phyloP scores from a whole-genome alignment of 768 basidiomycete genomes.

The Sporobolomyces roseus region DNA sequence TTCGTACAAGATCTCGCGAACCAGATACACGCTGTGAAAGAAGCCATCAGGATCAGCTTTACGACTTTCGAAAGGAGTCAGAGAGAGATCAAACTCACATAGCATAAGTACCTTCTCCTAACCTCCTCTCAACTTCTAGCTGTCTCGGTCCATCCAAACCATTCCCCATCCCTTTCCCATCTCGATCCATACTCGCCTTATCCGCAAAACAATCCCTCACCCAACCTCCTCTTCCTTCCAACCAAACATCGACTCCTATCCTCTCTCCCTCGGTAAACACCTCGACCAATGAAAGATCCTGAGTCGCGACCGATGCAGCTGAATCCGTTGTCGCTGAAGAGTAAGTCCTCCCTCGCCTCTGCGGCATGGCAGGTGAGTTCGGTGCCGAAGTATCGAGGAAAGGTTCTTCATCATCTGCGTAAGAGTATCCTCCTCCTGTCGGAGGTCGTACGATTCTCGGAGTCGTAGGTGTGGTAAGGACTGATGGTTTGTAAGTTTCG shows the following conservation, averaged over 20 bases:
- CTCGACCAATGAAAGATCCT: slow-evolving; percentile 29
- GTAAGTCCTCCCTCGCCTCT: slow-evolving; percentile 18
- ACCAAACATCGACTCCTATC: slow-evolving; percentile 63
- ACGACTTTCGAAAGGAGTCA: background rate
- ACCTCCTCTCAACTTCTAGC: slow-evolving; percentile 43
- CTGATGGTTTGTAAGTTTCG: slow-evolving; percentile 33
- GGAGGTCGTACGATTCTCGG: slow-evolving; percentile 11
- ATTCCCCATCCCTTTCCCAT: slow-evolving; percentile 32
- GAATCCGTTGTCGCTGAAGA: slow-evolving; percentile 19
- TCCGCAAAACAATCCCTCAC: slow-evolving; percentile 77
- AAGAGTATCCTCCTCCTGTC: no score
- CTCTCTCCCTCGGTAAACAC: slow-evolving; percentile 67
- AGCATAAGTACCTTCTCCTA: slow-evolving; percentile 42
- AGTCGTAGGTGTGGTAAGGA: slow-evolving; percentile 14
- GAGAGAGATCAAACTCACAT: slow-evolving; percentile 16
- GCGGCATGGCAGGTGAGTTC: background rate
- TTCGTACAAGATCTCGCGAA: slow-evolving; percentile 45
- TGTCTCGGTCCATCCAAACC: slow-evolving; percentile 38
- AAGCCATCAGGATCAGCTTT: background rate
- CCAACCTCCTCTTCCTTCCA: slow-evolving; percentile 66
- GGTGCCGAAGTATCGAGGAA: slow-evolving; percentile 37
- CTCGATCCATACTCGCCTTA: slow-evolving; percentile 49
- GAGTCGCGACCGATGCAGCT: no score
- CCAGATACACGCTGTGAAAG: slow-evolving; percentile 43
- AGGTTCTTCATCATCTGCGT: slow-evolving; percentile 26